phyloP scores from a whole-genome alignment of 257 asterid species.

The Jacaranda mimosifolia region DNA sequence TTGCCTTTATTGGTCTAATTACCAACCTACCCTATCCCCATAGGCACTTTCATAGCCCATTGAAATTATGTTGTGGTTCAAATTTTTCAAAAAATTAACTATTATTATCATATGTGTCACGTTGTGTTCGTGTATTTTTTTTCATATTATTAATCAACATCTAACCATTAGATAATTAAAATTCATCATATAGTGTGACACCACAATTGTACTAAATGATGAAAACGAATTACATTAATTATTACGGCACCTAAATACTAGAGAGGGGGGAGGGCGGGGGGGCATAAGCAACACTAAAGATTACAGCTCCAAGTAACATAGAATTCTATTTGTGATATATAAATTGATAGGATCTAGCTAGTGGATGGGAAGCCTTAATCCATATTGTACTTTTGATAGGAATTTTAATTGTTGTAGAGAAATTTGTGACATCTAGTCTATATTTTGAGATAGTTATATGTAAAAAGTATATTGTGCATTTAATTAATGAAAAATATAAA shows the following conservation, averaged over 20 bases:
- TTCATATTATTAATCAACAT: too few species aligned
- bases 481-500: too few species aligned
- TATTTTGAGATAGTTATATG: too few species aligned
- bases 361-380: background rate
- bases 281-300: background rate
- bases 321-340: background rate
- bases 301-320: background rate
- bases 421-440: background rate
- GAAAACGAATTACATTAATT: background rate
- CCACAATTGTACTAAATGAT: too few species aligned
- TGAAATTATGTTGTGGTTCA: background rate
- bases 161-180: background rate
- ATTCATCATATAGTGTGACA: background rate
- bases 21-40: slow-evolving; percentile 2
- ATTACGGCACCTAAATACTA: background rate
- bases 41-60: background rate
- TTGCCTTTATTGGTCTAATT: slow-evolving; percentile 13
- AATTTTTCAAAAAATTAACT: too few species aligned
- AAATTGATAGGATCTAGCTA: background rate
- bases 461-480: too few species aligned
- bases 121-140: too few species aligned
- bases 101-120: too few species aligned
- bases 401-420: background rate
- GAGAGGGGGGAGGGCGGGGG: background rate
- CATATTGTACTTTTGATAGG: background rate